A percentile compares a stretch with the other conserved stretches of the same genome.
phyloP scores from a whole-genome alignment of 1,284 basidiomycete genomes.

The Cronartium quercuum region DNA sequence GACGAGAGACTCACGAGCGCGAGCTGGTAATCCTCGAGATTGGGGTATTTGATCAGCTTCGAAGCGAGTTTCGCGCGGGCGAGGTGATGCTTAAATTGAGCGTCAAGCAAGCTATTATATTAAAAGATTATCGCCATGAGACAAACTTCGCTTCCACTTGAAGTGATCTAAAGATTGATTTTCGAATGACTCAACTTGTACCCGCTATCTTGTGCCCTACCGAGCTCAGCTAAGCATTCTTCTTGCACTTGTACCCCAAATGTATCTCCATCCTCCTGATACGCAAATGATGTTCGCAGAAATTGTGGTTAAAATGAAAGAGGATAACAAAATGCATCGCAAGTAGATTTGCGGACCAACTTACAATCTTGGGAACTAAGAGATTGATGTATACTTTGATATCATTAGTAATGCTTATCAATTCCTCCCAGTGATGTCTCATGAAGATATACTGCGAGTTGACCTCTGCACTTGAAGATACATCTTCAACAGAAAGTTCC shows the following conservation, averaged over 20 bases:
- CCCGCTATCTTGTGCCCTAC: constrained; percentile 32
- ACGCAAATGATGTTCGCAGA: not conserved
- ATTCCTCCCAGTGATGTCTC: constrained; percentile 33
- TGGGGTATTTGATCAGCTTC: constrained; percentile 33
- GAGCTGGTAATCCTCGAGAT: constrained; percentile 36
- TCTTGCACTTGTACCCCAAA: constrained; percentile 37
- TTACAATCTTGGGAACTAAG: constrained; percentile 32
- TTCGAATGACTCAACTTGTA: constrained; percentile 11
- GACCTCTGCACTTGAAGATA: constrained; percentile 23
- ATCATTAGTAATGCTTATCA: constrained; percentile 25
- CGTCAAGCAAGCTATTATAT: constrained; percentile 20
- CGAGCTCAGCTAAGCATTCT: constrained; percentile 34
- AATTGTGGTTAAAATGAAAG: not conserved
- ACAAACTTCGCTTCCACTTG: not conserved
- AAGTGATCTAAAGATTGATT: not conserved
- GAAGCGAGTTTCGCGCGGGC: constrained; percentile 34
- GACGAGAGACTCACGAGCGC: constrained; percentile 22
- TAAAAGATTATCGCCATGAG: not conserved
- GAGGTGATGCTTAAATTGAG: constrained; percentile 28
- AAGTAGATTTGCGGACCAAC: not conserved
- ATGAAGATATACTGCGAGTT: constrained; percentile 30
- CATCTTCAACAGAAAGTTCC: not conserved
- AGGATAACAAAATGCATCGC: not conserved
- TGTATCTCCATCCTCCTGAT: constrained; percentile 30
- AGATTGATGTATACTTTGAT: constrained; percentile 37